A percentile compares a stretch with the other conserved stretches of the same genome.
phyloP scores from a whole-genome alignment of 306 rosid species.

The Cicer pinnatifidum region DNA sequence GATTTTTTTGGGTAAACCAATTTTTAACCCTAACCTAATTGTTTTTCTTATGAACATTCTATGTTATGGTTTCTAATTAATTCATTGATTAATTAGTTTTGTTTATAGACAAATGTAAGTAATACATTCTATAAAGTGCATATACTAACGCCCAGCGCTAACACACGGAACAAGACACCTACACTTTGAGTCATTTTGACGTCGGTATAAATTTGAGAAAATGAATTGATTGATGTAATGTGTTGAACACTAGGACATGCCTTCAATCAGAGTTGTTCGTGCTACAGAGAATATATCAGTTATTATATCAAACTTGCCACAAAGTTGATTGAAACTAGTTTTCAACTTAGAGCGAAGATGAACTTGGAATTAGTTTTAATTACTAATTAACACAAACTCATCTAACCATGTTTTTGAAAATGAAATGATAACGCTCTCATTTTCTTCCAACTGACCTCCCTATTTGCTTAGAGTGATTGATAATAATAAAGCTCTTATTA shows the following conservation, averaged over 20 bases:
- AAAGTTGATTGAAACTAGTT: background rate
- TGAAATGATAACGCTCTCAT: background rate
- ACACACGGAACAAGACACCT: too few relatives aligned
- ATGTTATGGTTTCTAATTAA: background rate
- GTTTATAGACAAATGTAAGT: too few relatives aligned
- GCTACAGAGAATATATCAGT: too few relatives aligned
- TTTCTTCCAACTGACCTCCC: background rate
- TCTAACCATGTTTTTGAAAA: background rate
- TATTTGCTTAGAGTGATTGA: background rate
- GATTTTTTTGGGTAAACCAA: conserved; percentile 69
- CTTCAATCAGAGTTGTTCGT: too few relatives aligned
- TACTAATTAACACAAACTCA: background rate
- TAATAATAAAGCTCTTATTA: background rate
- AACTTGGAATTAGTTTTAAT: background rate
- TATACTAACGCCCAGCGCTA: too few relatives aligned
- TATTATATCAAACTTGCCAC: too few relatives aligned
- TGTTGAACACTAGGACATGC: too few relatives aligned
- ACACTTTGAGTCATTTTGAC: too few relatives aligned
- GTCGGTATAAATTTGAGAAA: too few relatives aligned
- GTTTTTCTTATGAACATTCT: background rate
- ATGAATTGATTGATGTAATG: too few relatives aligned
- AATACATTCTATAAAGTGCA: too few relatives aligned
- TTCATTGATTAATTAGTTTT: too few relatives aligned
- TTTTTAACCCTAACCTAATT: conserved; percentile 42
- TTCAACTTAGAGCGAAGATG: background rate